Conservation (phyloP, 2,329 filamentous ascomycete species). For the Ophiostoma quercus region DNA sequence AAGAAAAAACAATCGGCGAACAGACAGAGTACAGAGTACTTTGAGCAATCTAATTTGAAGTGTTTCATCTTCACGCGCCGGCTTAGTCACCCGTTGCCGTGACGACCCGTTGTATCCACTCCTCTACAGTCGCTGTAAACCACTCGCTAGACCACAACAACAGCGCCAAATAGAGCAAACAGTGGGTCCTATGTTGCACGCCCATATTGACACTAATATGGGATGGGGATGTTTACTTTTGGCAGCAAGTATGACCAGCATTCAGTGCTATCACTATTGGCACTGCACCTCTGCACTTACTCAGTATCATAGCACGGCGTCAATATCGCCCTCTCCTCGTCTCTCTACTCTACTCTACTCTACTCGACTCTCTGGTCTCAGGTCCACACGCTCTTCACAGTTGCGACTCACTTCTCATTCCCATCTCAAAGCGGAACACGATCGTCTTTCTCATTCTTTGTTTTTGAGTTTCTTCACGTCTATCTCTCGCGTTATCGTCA, state of each 20-base stretch:
- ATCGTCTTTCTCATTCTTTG: slow-evolving; percentile 5
- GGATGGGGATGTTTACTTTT: slow-evolving; percentile 4
- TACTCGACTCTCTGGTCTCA: neutral
- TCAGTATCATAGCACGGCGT: neutral
- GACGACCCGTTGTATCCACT: neutral
- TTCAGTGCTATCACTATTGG: no score
- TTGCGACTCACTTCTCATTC: neutral
- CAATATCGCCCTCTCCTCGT: neutral
- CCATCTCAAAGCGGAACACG: neutral
- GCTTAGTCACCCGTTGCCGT: neutral
- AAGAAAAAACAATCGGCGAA: neutral
- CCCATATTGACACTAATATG: neutral
- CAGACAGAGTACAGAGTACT: neutral
- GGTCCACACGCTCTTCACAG: neutral
- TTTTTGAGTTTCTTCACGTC: neutral
- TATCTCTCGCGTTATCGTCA: neutral
- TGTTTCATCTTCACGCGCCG: neutral
- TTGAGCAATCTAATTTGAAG: neutral
- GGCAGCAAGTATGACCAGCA: neutral
- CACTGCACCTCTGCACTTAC: neutral
- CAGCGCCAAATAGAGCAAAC: neutral
- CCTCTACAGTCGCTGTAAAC: neutral
- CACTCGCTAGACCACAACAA: neutral
- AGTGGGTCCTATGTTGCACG: neutral
- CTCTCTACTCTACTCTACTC: neutral